Evolutionary conservation across 208 protist species (phyloP), one percentile per base, ranked within the genome.

Genomic region (Leishmania lainsoni): DNA sequence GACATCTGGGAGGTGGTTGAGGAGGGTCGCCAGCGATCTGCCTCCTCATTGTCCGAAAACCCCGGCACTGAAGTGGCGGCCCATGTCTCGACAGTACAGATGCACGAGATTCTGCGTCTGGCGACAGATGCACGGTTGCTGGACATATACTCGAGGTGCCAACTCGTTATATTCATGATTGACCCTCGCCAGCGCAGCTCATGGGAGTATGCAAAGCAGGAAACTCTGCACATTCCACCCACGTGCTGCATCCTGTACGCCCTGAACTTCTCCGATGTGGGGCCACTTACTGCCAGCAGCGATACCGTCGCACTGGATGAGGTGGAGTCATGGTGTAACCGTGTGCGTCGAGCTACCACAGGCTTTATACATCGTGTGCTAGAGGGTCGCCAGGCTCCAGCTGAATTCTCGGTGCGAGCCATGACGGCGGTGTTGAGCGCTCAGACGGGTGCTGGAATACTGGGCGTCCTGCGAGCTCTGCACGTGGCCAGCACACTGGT

Each of bases 1-100:
- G 92, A 96, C 59, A 74, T 97, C 0, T 97, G 92, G 94, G 92
- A 97, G 45, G 89, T 95, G 0, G 89, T 94, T 5, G 94, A 95
- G 79, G 87, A 91, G 51, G 81, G 91, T 32, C 75, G 81, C 20
- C 72, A 81, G 45, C 71, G 63, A 17, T n/a, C 65, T 2, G 71
- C 71, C 35, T 69, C 74, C 51, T 68, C 74, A 14, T 84, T 72
- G 5, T 78, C 76, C 66, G 78, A 66, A 12, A 59, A 74, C 69
- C 63, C 61, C 20, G 63, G 35, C 52, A 56, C 71, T 0, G 52
- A 71, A n/a, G 17, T 35, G 45, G 66, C 74, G 0, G 51, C 22
- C 0, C 71, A 76, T 58, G 76, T 84, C 39, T 72, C 84, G 3
- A 61, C 81, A 2, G 83, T 56, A 16, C 81, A 87, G 82, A 80